phyloP scores from a whole-genome alignment of 1,139 yeast genomes.

The Kodamaea derodonti region DNA sequence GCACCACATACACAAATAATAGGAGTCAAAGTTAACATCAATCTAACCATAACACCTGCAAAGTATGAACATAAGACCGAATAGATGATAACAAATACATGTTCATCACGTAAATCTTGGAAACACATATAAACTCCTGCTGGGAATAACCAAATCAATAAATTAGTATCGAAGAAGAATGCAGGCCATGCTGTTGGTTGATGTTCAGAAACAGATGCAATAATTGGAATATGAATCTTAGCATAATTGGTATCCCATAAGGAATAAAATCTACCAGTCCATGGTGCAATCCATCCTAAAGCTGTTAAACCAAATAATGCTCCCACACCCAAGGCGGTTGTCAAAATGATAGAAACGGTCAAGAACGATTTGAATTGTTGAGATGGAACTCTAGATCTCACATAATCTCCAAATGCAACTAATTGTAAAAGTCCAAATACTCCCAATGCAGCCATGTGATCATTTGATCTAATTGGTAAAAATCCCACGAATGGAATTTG shows the following conservation, averaged over 20 bases:
- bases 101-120: constrained; percentile 88
- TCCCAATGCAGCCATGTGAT: constrained; percentile 98
- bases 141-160: constrained; percentile 97
- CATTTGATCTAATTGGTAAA: constrained; percentile 93
- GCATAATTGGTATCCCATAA: constrained; percentile 98
- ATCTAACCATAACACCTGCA: constrained; percentile 99
- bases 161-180: constrained; percentile 88
- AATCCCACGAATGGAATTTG: constrained; percentile 99
- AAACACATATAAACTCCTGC: constrained; percentile 90
- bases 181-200: constrained; percentile 99
- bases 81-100: constrained; percentile 87
- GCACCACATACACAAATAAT: constrained; percentile 89
- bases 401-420: constrained; percentile 81
- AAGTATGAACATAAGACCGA: constrained; percentile 91
- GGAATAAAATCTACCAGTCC: constrained; percentile 99
- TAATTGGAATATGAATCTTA: constrained; percentile 95
- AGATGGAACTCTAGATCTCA: constrained; percentile 69
- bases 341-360: constrained; percentile 52
- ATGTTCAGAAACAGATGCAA: constrained; percentile 98
- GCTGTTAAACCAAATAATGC: constrained; percentile 80
- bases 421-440: constrained; percentile 93
- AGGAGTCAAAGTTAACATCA: constrained; percentile 96
- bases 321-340: constrained; percentile 59
- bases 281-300: constrained; percentile 94
- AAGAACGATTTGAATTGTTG: constrained; percentile 74